Evolutionary conservation across 768 basidiomycete species (phyloP).

Genomic region (Gloeophyllum trabeum): DNA sequence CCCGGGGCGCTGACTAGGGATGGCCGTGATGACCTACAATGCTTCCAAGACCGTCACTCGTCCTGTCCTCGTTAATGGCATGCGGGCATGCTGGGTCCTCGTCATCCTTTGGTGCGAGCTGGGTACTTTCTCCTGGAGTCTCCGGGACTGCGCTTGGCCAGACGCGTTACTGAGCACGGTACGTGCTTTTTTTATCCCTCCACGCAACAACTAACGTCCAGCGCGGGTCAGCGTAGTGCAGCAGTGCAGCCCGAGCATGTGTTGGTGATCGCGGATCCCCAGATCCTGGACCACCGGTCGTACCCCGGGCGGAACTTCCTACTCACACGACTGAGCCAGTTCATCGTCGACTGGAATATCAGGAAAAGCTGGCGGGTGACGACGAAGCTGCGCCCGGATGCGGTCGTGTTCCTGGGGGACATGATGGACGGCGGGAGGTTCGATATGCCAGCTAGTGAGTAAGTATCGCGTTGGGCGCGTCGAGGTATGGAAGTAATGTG

Average conservation of each 20-base stretch:
- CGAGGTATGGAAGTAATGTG: slow-evolving; percentile 3
- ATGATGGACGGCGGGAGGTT: slow-evolving; percentile 83
- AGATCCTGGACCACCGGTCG: slow-evolving; percentile 67
- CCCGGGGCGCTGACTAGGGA: too few species aligned
- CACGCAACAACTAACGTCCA: slow-evolving; percentile 8
- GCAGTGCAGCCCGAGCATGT: slow-evolving; percentile 31
- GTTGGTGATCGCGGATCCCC: slow-evolving; percentile 83
- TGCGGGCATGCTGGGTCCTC: slow-evolving; percentile 51
- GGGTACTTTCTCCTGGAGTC: slow-evolving; percentile 37
- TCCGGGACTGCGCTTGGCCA: slow-evolving; percentile 51
- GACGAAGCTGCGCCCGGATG: slow-evolving; percentile 49
- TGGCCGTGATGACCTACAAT: too few species aligned
- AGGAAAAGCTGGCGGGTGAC: slow-evolving; percentile 77
- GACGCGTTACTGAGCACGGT: slow-evolving; percentile 23
- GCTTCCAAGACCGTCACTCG: neutral
- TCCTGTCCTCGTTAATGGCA: slow-evolving; percentile 24
- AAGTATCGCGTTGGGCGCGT: slow-evolving; percentile 15
- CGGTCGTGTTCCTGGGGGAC: slow-evolving; percentile 78
- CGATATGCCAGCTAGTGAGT: slow-evolving; percentile 59
- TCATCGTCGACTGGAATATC: slow-evolving; percentile 72
- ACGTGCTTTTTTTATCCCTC: slow-evolving; percentile 8
- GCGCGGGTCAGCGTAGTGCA: slow-evolving; percentile 9
- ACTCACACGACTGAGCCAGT: slow-evolving; percentile 47
- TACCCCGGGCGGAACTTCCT: slow-evolving; percentile 50
- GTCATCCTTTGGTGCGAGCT: slow-evolving; percentile 64